Percentiles rank a stretch among this genome's conserved stretches.
Conservation (phyloP, 2,329 filamentous ascomycete genomes). For the Diaporthe australafricana region DNA sequence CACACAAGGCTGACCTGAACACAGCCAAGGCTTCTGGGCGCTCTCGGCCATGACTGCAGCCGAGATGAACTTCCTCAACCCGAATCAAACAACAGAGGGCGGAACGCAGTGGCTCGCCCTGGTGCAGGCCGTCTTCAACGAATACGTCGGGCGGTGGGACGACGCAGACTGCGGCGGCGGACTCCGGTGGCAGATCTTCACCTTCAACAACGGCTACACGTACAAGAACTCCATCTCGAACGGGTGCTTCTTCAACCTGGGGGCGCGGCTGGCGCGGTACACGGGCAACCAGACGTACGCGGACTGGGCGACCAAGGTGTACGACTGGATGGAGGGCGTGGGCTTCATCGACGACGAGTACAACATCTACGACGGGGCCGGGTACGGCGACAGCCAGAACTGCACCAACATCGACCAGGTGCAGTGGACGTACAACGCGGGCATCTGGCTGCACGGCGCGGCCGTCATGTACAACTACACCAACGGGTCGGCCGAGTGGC, state of each 20-base stretch:
- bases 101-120: slow-evolving; percentile 77
- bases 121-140: slow-evolving; percentile 84
- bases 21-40: slow-evolving; percentile 79
- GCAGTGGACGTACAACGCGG: slow-evolving; percentile 65
- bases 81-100: slow-evolving; percentile 51
- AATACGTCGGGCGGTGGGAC: slow-evolving; percentile 81
- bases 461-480: slow-evolving; percentile 57
- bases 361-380: slow-evolving; percentile 61
- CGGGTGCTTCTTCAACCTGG: slow-evolving; percentile 61
- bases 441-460: slow-evolving; percentile 56
- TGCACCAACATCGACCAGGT: slow-evolving; percentile 59
- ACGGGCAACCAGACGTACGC: slow-evolving; percentile 73
- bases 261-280: slow-evolving; percentile 71
- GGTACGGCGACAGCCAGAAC: slow-evolving; percentile 49
- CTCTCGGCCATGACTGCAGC: slow-evolving; percentile 77
- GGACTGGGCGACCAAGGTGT: slow-evolving; percentile 69
- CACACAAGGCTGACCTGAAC: slow-evolving; percentile 53
- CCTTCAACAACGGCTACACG: slow-evolving; percentile 80
- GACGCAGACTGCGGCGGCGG: slow-evolving; percentile 75
- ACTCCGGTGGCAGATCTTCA: slow-evolving; percentile 86
- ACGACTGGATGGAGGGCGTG: slow-evolving; percentile 61
- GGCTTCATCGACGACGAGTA: slow-evolving; percentile 58
- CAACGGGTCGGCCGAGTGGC: slow-evolving; percentile 55
- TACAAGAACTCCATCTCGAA: slow-evolving; percentile 62
- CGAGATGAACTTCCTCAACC: slow-evolving; percentile 74